Conservation (phyloP, 225 moss, liverwort and hornwort genomes). For the Polytrichum formosum region DNA sequence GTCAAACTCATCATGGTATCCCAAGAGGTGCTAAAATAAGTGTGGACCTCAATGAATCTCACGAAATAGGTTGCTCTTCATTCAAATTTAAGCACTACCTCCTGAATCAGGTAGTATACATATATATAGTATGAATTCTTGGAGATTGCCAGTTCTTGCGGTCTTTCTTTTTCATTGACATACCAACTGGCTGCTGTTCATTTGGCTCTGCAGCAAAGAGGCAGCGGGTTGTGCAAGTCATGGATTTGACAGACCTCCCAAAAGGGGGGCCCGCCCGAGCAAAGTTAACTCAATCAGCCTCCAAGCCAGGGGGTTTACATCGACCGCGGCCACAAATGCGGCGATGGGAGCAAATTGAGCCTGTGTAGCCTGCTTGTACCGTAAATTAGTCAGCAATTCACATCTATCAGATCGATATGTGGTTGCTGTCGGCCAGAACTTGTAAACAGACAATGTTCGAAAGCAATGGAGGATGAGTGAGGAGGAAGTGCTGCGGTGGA, state of each 20-base stretch:
- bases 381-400: neutral
- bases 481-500: conserved; percentile 4
- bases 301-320: conserved; percentile 31
- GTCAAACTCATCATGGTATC: too few relatives aligned
- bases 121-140: too few relatives aligned
- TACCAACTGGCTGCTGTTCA: conserved; percentile 11
- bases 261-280: conserved; percentile 88
- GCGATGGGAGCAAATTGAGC: conserved; percentile 23
- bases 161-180: conserved; percentile 13
- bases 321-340: conserved; percentile 38
- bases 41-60: too few relatives aligned
- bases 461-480: conserved; percentile 22
- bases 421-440: conserved; percentile 25
- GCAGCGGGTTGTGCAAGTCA: conserved; percentile 78
- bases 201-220: conserved; percentile 66
- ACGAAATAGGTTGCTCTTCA: too few relatives aligned
- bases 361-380: conserved; percentile 12
- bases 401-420: conserved; percentile 12
- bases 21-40: too few relatives aligned
- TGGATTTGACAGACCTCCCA: conserved; percentile 91
- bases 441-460: conserved; percentile 26
- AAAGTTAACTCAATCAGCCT: conserved; percentile 31
- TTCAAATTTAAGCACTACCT: too few relatives aligned
- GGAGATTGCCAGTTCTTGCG: too few relatives aligned
- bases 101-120: too few relatives aligned